Evolutionary conservation across 345 rosid species (phyloP).

Genomic region (Lumnitzera racemosa): DNA sequence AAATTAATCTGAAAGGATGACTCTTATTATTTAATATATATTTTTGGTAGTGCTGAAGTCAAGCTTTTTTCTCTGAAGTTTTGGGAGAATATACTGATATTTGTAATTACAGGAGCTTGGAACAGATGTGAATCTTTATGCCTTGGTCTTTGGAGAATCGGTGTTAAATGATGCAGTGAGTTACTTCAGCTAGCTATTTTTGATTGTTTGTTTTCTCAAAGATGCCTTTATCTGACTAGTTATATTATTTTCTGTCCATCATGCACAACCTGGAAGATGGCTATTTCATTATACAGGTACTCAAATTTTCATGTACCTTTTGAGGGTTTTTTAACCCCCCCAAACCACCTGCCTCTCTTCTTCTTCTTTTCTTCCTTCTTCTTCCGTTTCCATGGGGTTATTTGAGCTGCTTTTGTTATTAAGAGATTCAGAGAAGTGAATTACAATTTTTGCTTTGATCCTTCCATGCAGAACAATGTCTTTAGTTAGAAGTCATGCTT

Average conservation of each 20-base stretch:
- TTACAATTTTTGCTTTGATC: conserved; percentile 5
- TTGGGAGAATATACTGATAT: background rate
- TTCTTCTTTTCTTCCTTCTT: no score
- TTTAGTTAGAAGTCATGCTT: conserved; percentile 58
- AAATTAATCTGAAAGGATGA: no score
- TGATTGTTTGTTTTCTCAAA: conserved; percentile 6
- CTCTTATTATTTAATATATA: no score
- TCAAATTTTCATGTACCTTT: conserved; percentile 9
- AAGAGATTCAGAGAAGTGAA: background rate
- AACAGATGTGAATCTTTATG: conserved; percentile 87
- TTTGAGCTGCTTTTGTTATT: background rate
- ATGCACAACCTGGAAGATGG: conserved; percentile 53
- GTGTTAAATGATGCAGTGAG: conserved; percentile 98
- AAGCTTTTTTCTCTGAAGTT: background rate
- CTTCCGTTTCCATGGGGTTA: background rate
- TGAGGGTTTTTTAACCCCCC: no score
- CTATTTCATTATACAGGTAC: conserved; percentile 97
- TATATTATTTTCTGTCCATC: conserved; percentile 15
- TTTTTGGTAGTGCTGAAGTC: no score
- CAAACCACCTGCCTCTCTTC: no score
- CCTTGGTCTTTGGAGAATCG: conserved; percentile 96
- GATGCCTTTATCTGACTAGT: conserved; percentile 5
- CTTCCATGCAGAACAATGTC: conserved; percentile 86
- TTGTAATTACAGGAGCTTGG: conserved; percentile 77
- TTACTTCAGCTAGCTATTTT: conserved; percentile 10